A percentile compares a stretch with the other conserved stretches of the same genome.
These are phyloP conservation scores for Xylaria longipes DNA, from an alignment of 495 filamentous ascomycete genomes.

Conservation along the genomic window DNA sequence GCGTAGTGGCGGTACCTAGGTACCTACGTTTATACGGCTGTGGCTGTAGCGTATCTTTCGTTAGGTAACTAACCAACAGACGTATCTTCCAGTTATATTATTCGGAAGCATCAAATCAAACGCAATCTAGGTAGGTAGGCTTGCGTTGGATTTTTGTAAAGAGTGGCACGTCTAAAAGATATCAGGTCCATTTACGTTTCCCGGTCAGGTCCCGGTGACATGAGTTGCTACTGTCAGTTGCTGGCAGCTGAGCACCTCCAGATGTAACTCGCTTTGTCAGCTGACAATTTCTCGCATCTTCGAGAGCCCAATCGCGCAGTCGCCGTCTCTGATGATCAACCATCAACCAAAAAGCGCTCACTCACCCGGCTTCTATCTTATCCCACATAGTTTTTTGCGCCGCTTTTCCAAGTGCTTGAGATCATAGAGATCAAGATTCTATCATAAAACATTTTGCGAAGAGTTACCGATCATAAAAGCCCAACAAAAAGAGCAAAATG, in stretches of 20 bases:
- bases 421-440: not conserved
- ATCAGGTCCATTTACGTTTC: no score
- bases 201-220: no score
- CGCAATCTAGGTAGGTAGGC: no score
- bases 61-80: no score
- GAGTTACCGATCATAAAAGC: not conserved
- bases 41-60: no score
- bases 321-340: no score
- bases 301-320: conserved; percentile 3
- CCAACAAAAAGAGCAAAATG: conserved; percentile 22
- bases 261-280: conserved; percentile 2
- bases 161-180: no score
- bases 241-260: not conserved
- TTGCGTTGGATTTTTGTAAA: no score
- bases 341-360: not conserved
- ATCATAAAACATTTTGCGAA: not conserved
- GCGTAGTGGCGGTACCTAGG: no score
- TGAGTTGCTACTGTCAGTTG: not conserved
- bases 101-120: no score
- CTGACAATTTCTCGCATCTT: conserved; percentile 18
- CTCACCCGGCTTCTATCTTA: not conserved
- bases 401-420: not conserved
- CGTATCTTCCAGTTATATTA: no score
- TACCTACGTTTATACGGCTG: no score
- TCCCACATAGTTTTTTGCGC: not conserved